Evolutionary conservation across 495 filamentous ascomycete genomes (phyloP).

Genomic region (Hyaloscypha variabilis): DNA sequence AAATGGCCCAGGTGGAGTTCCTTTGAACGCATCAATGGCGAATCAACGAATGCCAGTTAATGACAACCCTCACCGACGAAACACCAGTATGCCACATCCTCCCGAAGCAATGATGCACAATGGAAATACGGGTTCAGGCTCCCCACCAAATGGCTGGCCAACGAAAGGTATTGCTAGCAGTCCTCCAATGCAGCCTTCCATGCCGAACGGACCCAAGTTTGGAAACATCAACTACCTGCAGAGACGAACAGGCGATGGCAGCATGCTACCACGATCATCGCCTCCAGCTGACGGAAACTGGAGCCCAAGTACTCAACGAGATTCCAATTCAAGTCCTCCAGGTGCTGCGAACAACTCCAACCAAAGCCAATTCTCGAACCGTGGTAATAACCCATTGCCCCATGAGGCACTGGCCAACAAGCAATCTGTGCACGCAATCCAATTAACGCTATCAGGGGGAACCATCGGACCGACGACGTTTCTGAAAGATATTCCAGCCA

Average conservation of each 20-base stretch:
- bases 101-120: not conserved
- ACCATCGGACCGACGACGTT: not conserved
- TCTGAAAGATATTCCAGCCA: not conserved
- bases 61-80: not conserved
- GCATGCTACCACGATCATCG: no score
- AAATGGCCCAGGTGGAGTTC: not conserved
- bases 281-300: no score
- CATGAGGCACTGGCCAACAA: no score
- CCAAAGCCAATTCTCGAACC: not conserved
- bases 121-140: not conserved
- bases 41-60: not conserved
- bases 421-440: not conserved
- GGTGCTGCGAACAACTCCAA: not conserved
- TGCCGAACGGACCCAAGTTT: no score
- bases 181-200: no score
- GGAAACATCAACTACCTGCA: no score
- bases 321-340: no score
- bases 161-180: not conserved
- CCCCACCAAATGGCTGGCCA: not conserved
- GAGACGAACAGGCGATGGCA: no score
- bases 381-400: not conserved
- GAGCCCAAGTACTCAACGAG: no score
- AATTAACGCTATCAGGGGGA: not conserved
- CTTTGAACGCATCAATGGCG: not conserved
- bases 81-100: not conserved